phyloP scores from a whole-genome alignment of 371 early-diverging fungal species.

The Apophysomyces sp. region DNA sequence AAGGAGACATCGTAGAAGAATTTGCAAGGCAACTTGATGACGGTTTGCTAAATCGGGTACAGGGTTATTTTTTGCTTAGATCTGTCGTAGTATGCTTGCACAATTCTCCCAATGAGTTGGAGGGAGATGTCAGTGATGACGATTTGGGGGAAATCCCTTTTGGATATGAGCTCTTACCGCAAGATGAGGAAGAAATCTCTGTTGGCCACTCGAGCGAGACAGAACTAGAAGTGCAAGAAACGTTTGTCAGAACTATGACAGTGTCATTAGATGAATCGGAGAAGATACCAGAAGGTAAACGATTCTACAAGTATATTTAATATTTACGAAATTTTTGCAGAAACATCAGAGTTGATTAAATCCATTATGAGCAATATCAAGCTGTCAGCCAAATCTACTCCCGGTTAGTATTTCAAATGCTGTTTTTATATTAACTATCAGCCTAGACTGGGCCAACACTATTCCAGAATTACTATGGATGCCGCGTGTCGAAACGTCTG shows the following conservation, averaged over 20 bases:
- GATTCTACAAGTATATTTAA: neutral
- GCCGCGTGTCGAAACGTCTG: slow-evolving; percentile 5
- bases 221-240: slow-evolving; percentile 19
- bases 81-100: slow-evolving; percentile 11
- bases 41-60: slow-evolving; percentile 12
- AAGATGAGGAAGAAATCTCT: slow-evolving; percentile 25
- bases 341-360: slow-evolving; percentile 34
- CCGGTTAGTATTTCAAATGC: slow-evolving; percentile 22
- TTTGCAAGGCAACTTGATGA: slow-evolving; percentile 38
- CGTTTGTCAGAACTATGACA: slow-evolving; percentile 7
- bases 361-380: slow-evolving; percentile 38
- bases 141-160: slow-evolving; percentile 9
- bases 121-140: slow-evolving; percentile 7
- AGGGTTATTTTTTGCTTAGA: neutral
- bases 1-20: slow-evolving; percentile 30
- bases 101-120: neutral
- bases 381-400: slow-evolving; percentile 28
- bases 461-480: slow-evolving; percentile 43
- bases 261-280: slow-evolving; percentile 17
- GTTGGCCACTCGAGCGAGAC: neutral
- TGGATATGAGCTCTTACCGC: slow-evolving; percentile 33
- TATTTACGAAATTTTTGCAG: slow-evolving; percentile 10
- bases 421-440: slow-evolving; percentile 1
- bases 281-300: slow-evolving; percentile 14
- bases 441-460: slow-evolving; percentile 37